phyloP scores from a whole-genome alignment of 345 rosid species.

The Combretum micranthum region DNA sequence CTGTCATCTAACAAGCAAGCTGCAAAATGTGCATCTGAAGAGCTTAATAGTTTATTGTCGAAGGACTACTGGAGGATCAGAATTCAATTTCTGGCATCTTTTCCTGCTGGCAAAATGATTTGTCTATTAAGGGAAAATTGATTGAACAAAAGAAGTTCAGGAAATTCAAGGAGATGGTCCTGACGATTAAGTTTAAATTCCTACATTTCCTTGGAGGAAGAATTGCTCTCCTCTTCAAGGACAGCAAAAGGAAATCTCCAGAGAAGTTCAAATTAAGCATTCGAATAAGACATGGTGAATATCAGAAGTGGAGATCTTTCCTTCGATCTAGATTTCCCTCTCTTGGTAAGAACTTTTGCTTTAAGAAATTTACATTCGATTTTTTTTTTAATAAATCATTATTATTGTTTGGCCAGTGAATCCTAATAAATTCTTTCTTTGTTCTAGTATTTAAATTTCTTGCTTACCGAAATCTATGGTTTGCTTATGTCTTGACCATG shows the following conservation, averaged over 20 bases:
- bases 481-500: no score
- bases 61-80: conserved; percentile 24
- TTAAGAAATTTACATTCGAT: background rate
- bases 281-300: conserved; percentile 36
- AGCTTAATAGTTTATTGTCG: conserved; percentile 43
- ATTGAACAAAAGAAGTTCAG: conserved; percentile 28
- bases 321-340: conserved; percentile 58
- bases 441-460: no score
- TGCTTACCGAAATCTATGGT: no score
- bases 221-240: conserved; percentile 49
- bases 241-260: conserved; percentile 53
- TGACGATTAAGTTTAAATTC: conserved; percentile 69
- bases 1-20: conserved; percentile 55
- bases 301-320: conserved; percentile 58
- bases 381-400: background rate
- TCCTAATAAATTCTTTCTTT: no score
- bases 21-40: conserved; percentile 48
- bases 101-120: conserved; percentile 24
- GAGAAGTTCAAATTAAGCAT: conserved; percentile 49
- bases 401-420: no score
- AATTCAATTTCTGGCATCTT: conserved; percentile 17
- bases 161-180: conserved; percentile 70
- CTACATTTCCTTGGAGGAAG: conserved; percentile 75
- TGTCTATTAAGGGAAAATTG: conserved; percentile 38
- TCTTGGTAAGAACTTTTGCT: conserved; percentile 41